Evolutionary conservation across 305 asterid species (phyloP).

Genomic region (Andrographis paniculata): DNA sequence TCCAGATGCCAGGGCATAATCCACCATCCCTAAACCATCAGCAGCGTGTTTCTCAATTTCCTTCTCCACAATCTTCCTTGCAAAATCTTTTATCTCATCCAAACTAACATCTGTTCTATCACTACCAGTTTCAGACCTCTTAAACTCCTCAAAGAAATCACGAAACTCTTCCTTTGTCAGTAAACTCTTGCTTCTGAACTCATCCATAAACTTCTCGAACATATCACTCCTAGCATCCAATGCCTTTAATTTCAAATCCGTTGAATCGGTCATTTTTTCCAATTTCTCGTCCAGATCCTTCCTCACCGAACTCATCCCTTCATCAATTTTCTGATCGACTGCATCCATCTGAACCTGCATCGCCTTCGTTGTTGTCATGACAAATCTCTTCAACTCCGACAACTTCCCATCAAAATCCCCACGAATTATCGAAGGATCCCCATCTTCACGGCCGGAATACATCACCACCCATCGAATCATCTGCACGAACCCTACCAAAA

Average conservation of each 20-base stretch:
- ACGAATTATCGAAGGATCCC: conserved; percentile 33
- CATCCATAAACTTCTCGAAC: conserved; percentile 17
- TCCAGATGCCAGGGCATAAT: conserved; percentile 67
- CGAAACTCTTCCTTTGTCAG: conserved; percentile 58
- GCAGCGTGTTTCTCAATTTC: conserved; percentile 82
- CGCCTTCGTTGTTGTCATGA: conserved; percentile 51
- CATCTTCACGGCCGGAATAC: conserved; percentile 22
- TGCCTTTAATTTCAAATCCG: conserved; percentile 29
- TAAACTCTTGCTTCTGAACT: conserved; percentile 34
- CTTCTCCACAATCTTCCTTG: conserved; percentile 56
- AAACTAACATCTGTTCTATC: conserved; percentile 34
- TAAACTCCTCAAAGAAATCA: conserved; percentile 55
- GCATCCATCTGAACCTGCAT: conserved; percentile 78
- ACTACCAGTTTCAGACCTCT: conserved; percentile 27
- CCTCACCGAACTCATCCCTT: conserved; percentile 33
- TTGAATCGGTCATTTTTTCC: conserved; percentile 30
- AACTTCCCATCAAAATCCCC: conserved; percentile 55
- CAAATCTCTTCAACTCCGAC: conserved; percentile 51
- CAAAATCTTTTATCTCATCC: conserved; percentile 61
- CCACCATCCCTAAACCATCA: conserved; percentile 87
- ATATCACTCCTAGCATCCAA: conserved; percentile 5
- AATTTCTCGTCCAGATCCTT: conserved; percentile 49
- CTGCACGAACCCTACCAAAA: conserved; percentile 44
- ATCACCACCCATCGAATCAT: conserved; percentile 38
- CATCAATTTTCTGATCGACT: conserved; percentile 46